Evolutionary conservation across 352 stramenopile genomes (phyloP).

Genomic region (Phytophthora multivora): DNA sequence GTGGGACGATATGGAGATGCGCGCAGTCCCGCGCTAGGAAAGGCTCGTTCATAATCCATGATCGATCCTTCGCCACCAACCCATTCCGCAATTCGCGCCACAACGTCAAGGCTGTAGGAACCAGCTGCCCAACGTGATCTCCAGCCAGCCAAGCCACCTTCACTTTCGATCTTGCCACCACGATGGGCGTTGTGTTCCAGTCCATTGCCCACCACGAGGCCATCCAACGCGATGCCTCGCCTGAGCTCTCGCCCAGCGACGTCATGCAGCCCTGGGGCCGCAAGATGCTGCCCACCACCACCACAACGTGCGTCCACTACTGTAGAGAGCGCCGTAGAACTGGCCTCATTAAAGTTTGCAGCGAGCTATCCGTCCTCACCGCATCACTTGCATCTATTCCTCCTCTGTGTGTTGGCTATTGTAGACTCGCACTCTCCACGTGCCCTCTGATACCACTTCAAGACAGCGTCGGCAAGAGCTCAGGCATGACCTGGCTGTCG

Average conservation of each 20-base stretch:
- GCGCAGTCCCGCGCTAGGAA: slow-evolving; percentile 6
- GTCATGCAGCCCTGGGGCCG: slow-evolving; percentile 33
- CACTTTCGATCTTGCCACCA: slow-evolving; percentile 7
- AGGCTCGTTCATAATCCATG: too few relatives aligned
- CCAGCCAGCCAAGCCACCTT: slow-evolving; percentile 1
- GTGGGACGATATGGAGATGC: slow-evolving; percentile 16
- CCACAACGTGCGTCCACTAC: slow-evolving; percentile 21
- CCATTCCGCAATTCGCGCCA: slow-evolving; percentile 20
- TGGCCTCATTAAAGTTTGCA: slow-evolving; percentile 14
- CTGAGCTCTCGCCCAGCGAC: slow-evolving; percentile 23
- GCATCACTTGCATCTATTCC: slow-evolving; percentile 4
- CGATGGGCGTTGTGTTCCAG: slow-evolving; percentile 32
- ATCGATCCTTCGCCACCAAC: slow-evolving; percentile 19
- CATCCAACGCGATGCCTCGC: slow-evolving; percentile 10
- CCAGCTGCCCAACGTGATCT: slow-evolving; percentile 14
- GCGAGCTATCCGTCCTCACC: slow-evolving; percentile 9
- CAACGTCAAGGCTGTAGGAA: slow-evolving; percentile 7
- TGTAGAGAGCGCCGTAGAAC: slow-evolving; percentile 1
- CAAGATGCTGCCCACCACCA: slow-evolving; percentile 16
- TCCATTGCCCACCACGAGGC: slow-evolving; percentile 26
- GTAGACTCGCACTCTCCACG: slow-evolving; percentile 18
- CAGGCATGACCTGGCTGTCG: slow-evolving; percentile 1
- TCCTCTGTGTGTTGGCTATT: slow-evolving; percentile 1
- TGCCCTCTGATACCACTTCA: slow-evolving; percentile 25
- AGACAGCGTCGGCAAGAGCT: slow-evolving; percentile 11